Evolutionary conservation across 345 rosid species (phyloP).

Genomic region (Eucalyptus erythrocorys): DNA sequence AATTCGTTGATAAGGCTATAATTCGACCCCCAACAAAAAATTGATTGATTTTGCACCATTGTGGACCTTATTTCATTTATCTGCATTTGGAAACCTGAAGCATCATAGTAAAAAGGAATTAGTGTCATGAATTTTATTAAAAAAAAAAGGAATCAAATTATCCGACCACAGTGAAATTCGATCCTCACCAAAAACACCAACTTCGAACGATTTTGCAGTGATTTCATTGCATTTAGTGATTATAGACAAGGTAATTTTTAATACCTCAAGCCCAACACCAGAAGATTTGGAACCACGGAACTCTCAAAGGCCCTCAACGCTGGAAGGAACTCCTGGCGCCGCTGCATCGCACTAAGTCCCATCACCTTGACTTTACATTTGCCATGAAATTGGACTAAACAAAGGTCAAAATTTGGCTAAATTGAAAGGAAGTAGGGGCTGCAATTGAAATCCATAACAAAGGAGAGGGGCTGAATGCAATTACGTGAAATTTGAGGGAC

Average conservation of each 20-base stretch:
- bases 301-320: background rate
- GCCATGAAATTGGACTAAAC: background rate
- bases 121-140: background rate
- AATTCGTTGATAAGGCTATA: background rate
- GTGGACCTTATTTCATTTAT: background rate
- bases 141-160: background rate
- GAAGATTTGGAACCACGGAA: background rate
- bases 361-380: background rate
- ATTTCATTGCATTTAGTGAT: background rate
- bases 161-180: background rate
- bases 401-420: background rate
- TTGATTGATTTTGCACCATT: background rate
- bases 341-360: background rate
- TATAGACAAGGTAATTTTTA: background rate
- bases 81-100: background rate
- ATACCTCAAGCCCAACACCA: background rate
- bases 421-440: background rate
- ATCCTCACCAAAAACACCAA: background rate
- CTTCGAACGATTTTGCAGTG: background rate
- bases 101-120: background rate
- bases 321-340: background rate
- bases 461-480: background rate
- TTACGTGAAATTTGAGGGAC: no score
- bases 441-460: background rate
- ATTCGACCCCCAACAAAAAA: background rate